Percentiles rank a stretch among this genome's conserved stretches.
These are phyloP conservation scores for Rhizoclosmatium sp. DNA, from an alignment of 192 early-diverging fungal species.

Conservation along the genomic window DNA sequence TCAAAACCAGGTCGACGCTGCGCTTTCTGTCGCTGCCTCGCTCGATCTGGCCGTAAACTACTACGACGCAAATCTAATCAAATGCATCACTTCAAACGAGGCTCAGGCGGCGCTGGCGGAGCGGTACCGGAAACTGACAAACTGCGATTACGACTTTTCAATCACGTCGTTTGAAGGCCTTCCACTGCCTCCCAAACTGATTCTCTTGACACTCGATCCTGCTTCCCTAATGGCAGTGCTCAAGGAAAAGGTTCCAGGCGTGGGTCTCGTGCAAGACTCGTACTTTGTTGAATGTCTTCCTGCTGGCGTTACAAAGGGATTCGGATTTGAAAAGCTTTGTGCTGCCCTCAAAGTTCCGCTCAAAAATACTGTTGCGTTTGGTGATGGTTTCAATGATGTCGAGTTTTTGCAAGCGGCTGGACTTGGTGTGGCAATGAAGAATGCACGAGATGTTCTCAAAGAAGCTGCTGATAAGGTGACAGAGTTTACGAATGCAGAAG, in stretches of 20 bases:
- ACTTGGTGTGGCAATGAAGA: constrained; percentile 29
- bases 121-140: constrained; percentile 9
- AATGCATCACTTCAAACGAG: neutral
- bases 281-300: constrained; percentile 34
- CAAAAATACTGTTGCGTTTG: constrained; percentile 22
- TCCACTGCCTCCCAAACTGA: neutral
- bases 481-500: constrained; percentile 32
- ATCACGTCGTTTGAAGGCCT: neutral
- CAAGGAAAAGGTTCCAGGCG: neutral
- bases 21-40: neutral
- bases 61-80: neutral
- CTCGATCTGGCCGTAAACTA: constrained; percentile 14
- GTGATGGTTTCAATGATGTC: constrained; percentile 32
- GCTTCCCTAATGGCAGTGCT: neutral
- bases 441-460: constrained; percentile 15
- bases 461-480: constrained; percentile 2
- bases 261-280: neutral
- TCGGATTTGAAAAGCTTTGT: constrained; percentile 15
- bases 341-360: constrained; percentile 1
- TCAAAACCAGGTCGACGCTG: neutral
- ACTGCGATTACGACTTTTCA: neutral
- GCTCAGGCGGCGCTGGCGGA: constrained; percentile 5
- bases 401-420: constrained; percentile 34
- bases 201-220: neutral
- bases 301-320: constrained; percentile 12